Percentiles rank a stretch among this genome's conserved stretches.
phyloP scores from a whole-genome alignment of 441 rosid species.

The Erodium trifolium region DNA sequence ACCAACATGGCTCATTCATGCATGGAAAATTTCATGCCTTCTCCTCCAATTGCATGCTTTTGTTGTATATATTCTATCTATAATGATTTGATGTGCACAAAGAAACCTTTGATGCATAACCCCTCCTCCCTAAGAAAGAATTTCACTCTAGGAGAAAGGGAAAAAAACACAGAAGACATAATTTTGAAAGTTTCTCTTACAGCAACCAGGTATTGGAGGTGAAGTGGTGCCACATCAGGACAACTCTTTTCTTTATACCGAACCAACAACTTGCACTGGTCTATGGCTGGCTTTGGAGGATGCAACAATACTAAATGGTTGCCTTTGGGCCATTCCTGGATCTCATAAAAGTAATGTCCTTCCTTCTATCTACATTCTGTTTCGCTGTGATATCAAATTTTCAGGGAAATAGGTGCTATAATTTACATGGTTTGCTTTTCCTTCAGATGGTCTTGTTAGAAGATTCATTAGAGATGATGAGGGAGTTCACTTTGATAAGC shows the following conservation, averaged over 20 bases:
- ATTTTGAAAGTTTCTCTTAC: constrained; percentile 16
- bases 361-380: background rate
- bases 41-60: background rate
- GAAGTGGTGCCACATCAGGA: constrained; percentile 97
- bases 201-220: constrained; percentile 99
- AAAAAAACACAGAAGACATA: background rate
- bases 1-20: background rate
- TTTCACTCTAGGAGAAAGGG: background rate
- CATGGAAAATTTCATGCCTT: background rate
- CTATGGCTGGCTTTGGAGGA: constrained; percentile 95
- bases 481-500: constrained; percentile 70
- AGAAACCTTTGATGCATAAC: background rate
- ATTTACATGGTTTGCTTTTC: constrained; percentile 17
- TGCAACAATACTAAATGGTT: constrained; percentile 67
- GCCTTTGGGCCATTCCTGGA: constrained; percentile 97
- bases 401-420: constrained; percentile 8
- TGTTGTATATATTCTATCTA: background rate
- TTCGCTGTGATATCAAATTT: background rate
- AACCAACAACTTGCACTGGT: constrained; percentile 82
- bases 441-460: constrained; percentile 78
- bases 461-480: constrained; percentile 71
- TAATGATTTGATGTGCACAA: background rate
- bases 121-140: background rate
- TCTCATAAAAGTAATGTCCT: constrained; percentile 65
- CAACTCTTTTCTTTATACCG: constrained; percentile 77